phyloP scores from a whole-genome alignment of 352 stramenopile genomes.

The Phytophthora fragariaefolia region DNA sequence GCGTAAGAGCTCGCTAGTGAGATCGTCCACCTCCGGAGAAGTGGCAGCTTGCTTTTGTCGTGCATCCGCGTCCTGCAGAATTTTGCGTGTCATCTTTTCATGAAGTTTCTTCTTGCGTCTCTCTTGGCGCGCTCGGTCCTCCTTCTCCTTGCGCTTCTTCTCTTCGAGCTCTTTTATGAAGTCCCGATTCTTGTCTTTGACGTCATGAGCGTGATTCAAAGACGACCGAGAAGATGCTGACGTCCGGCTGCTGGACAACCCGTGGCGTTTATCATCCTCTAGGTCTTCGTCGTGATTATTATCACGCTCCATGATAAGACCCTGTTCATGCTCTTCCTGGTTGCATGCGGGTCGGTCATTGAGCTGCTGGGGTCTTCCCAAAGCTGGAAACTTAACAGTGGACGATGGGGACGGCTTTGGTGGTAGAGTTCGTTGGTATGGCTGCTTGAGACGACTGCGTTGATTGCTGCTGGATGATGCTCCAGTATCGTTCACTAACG shows the following conservation, averaged over 20 bases:
- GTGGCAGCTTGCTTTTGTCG: conserved; percentile 33
- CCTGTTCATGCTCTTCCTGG: conserved; percentile 47
- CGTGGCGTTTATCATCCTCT: conserved; percentile 28
- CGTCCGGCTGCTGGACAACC: conserved; percentile 24
- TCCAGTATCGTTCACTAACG: conserved; percentile 15
- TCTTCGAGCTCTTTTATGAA: conserved; percentile 79
- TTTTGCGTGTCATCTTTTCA: conserved; percentile 62
- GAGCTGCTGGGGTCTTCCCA: conserved; percentile 41
- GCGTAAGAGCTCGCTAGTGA: conserved; percentile 2
- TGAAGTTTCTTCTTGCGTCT: conserved; percentile 64
- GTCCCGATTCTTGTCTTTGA: conserved; percentile 62
- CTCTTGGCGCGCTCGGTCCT: conserved; percentile 52
- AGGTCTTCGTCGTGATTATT: conserved; percentile 29
- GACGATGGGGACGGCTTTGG: conserved; percentile 19
- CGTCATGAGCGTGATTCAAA: conserved; percentile 1
- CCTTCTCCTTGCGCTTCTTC: conserved; percentile 72
- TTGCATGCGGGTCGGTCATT: conserved; percentile 33
- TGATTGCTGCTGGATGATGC: conserved; percentile 15
- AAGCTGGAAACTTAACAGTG: conserved; percentile 46
- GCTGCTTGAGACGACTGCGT: conserved; percentile 36
- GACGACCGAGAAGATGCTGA: conserved; percentile 27
- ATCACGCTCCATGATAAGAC: conserved; percentile 6
- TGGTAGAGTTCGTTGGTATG: conserved; percentile 19
- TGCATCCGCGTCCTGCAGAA: conserved; percentile 51
- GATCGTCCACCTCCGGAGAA: conserved; percentile 33